Conservation (phyloP, 306 rosid species). For the Cicer pinnatifidum region DNA sequence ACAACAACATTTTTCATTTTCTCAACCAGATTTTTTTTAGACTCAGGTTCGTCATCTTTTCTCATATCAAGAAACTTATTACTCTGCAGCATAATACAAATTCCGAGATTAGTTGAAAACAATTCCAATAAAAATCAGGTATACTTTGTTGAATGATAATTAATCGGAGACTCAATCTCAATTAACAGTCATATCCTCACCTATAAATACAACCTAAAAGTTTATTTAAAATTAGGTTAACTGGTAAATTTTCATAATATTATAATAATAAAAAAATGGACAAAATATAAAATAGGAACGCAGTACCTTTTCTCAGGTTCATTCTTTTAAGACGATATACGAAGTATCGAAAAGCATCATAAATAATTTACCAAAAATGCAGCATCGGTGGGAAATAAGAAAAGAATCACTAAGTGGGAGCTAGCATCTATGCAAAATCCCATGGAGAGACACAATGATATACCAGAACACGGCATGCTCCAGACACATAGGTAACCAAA, state of each 20-base stretch:
- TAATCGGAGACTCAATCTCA: neutral
- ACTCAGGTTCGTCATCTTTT: constrained; percentile 56
- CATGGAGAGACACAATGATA: neutral
- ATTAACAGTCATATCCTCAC: neutral
- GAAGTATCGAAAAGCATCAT: neutral
- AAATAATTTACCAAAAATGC: neutral
- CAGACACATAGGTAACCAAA: neutral
- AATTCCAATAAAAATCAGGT: constrained; percentile 39
- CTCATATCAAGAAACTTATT: constrained; percentile 51
- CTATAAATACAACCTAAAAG: constrained; percentile 10
- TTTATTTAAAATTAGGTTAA: neutral
- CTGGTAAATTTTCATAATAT: neutral
- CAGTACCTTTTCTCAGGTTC: neutral
- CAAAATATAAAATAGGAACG: neutral
- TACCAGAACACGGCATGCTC: neutral
- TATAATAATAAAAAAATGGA: neutral
- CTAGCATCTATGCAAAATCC: constrained; percentile 12
- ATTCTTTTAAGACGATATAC: neutral
- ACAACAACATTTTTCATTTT: constrained; percentile 59
- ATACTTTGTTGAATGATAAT: constrained; percentile 1
- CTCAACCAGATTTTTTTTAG: constrained; percentile 57
- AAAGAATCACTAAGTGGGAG: neutral
- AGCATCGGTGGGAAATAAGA: neutral
- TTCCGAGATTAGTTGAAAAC: constrained; percentile 6
- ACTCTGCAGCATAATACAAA: constrained; percentile 54